Evolutionary conservation across 2,329 filamentous ascomycete genomes (phyloP).

Genomic region (Claviceps pazoutovae): DNA sequence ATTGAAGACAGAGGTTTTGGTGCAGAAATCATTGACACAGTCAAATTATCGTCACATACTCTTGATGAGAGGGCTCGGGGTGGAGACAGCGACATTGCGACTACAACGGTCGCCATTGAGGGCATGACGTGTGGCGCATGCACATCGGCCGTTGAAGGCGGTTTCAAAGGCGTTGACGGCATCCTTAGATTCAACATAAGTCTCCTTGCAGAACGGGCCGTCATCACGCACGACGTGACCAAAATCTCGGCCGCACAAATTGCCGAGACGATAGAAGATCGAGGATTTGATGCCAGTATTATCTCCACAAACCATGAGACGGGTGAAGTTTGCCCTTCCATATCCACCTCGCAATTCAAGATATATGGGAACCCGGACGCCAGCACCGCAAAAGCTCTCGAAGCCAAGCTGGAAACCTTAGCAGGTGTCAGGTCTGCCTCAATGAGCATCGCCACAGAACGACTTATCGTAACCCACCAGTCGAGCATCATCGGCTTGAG

Average conservation of each 20-base stretch:
- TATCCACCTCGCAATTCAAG: slow-evolving; percentile 61
- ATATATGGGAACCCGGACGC: slow-evolving; percentile 67
- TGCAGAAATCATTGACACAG: slow-evolving; percentile 62
- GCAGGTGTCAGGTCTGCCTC: slow-evolving; percentile 62
- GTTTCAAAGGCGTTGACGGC: slow-evolving; percentile 64
- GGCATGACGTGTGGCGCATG: slow-evolving; percentile 98
- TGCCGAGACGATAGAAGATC: slow-evolving; percentile 70
- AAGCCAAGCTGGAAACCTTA: slow-evolving; percentile 49
- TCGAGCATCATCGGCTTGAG: slow-evolving; percentile 63
- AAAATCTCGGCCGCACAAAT: slow-evolving; percentile 63
- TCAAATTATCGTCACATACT: slow-evolving; percentile 24
- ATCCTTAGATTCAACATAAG: slow-evolving; percentile 88
- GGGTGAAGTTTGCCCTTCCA: slow-evolving; percentile 37
- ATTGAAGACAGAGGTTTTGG: slow-evolving; percentile 68
- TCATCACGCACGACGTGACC: slow-evolving; percentile 67
- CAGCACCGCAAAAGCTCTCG: slow-evolving; percentile 56
- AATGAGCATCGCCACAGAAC: slow-evolving; percentile 59
- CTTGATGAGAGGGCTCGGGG: slow-evolving; percentile 16
- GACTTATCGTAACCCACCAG: slow-evolving; percentile 60
- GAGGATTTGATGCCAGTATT: slow-evolving; percentile 77
- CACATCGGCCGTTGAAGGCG: slow-evolving; percentile 77
- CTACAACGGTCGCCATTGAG: slow-evolving; percentile 77
- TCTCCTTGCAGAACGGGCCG: slow-evolving; percentile 78
- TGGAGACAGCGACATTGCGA: slow-evolving; percentile 33
- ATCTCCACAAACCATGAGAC: slow-evolving; percentile 57